These are phyloP conservation scores for Rhizoclosmatium sp. DNA, from an alignment of 192 early-diverging fungal species.

Conservation along the genomic window DNA sequence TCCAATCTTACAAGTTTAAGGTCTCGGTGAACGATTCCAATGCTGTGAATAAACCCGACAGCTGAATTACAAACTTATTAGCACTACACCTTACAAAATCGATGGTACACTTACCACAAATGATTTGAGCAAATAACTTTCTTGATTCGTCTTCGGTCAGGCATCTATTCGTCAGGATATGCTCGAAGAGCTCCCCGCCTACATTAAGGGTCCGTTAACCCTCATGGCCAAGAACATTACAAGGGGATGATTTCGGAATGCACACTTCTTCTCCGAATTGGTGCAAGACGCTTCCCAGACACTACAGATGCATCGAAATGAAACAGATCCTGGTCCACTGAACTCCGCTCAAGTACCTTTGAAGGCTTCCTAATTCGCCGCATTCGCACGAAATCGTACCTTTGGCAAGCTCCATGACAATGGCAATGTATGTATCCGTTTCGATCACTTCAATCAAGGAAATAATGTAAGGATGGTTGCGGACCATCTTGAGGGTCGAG, in stretches of 20 bases:
- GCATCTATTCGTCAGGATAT: constrained; percentile 94
- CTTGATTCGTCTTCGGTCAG: constrained; percentile 93
- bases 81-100: not conserved
- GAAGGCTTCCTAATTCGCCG: no score
- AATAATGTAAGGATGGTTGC: constrained; percentile 86
- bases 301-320: no score
- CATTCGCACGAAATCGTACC: not conserved
- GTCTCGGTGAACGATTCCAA: constrained; percentile 96
- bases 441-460: constrained; percentile 96
- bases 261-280: no score
- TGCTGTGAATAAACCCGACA: constrained; percentile 92
- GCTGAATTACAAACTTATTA: constrained; percentile 51
- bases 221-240: not conserved
- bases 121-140: constrained; percentile 92
- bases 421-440: constrained; percentile 95
- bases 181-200: constrained; percentile 98
- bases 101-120: constrained; percentile 50
- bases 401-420: constrained; percentile 84
- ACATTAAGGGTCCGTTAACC: constrained; percentile 76
- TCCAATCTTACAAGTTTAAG: constrained; percentile 80
- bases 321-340: no score
- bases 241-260: not conserved
- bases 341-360: no score
- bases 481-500: constrained; percentile 82
- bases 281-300: no score